phyloP scores from a whole-genome alignment of 2,329 filamentous ascomycete genomes.

The Arthrobotrys sphaeroides region DNA sequence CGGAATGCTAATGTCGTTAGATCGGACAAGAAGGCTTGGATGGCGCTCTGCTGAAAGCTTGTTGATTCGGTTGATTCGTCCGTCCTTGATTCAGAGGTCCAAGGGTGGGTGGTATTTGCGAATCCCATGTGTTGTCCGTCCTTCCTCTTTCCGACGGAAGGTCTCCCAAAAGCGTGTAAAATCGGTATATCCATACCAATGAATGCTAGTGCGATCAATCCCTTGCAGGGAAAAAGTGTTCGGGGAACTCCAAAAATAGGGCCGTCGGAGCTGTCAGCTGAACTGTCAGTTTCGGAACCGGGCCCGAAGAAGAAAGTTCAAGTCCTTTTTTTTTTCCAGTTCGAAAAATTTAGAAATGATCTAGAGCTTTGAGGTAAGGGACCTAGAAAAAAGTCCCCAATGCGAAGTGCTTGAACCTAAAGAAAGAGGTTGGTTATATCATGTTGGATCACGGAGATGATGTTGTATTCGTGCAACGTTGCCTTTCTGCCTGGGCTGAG shows the following conservation, averaged over 20 bases:
- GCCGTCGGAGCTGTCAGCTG: not conserved
- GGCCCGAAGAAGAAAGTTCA: not conserved
- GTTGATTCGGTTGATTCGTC: not conserved
- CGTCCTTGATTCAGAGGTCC: not conserved
- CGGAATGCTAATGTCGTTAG: conserved; percentile 20
- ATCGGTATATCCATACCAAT: conserved; percentile 16
- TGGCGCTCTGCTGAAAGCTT: conserved; percentile 1
- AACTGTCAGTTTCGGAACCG: not conserved
- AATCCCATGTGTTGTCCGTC: conserved; percentile 17
- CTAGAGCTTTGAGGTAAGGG: not conserved
- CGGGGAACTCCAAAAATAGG: conserved; percentile 12
- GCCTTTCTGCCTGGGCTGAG: no score
- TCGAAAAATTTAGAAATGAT: not conserved
- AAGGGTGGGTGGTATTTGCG: conserved; percentile 21
- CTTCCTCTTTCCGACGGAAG: conserved; percentile 9
- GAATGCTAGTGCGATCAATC: not conserved
- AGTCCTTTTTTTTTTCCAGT: not conserved
- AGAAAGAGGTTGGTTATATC: not conserved
- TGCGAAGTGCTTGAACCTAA: not conserved
- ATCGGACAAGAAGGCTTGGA: not conserved
- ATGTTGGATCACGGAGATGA: not conserved
- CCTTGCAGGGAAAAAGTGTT: not conserved
- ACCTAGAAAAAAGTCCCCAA: not conserved
- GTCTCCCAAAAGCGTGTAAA: conserved; percentile 2
- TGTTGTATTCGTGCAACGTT: not conserved